Percentiles rank a stretch among this genome's conserved stretches.
Evolutionary conservation across 1,284 basidiomycete genomes (phyloP).

Genomic region (Xerocomus amazonicus): DNA sequence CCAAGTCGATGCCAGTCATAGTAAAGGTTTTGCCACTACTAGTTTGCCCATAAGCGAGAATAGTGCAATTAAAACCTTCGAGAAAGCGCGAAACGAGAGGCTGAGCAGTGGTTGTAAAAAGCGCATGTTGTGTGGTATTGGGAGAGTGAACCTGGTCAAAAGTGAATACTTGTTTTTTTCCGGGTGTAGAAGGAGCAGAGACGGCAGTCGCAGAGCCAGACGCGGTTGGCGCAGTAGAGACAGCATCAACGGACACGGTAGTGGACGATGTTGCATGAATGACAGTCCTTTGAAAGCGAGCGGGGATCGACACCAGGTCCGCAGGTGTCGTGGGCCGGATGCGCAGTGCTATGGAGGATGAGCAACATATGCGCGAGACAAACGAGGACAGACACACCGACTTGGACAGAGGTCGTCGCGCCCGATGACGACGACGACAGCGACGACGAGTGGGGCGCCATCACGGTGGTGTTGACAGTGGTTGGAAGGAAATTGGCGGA

Average conservation of each 20-base stretch:
- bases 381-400: slow-evolving; percentile 52
- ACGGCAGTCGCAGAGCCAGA: slow-evolving; percentile 51
- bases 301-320: slow-evolving; percentile 81
- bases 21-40: slow-evolving; percentile 97
- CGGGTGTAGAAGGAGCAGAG: slow-evolving; percentile 35
- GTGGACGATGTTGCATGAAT: slow-evolving; percentile 72
- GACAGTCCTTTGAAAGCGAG: slow-evolving; percentile 89
- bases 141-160: slow-evolving; percentile 94
- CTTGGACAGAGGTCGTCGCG: slow-evolving; percentile 80
- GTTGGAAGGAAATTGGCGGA: slow-evolving; percentile 29
- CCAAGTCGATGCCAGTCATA: slow-evolving; percentile 89
- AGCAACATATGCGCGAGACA: background rate
- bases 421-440: slow-evolving; percentile 50
- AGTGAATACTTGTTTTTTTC: slow-evolving; percentile 83
- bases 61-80: slow-evolving; percentile 96
- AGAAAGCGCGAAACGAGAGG: slow-evolving; percentile 89
- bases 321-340: slow-evolving; percentile 86
- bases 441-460: slow-evolving; percentile 58
- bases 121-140: slow-evolving; percentile 75
- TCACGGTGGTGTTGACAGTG: slow-evolving; percentile 35
- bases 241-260: slow-evolving; percentile 72
- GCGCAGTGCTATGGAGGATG: slow-evolving; percentile 67
- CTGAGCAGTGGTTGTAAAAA: slow-evolving; percentile 82
- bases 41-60: slow-evolving; percentile 97
- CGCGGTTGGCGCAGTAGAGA: slow-evolving; percentile 44